Base-by-base conservation (phyloP, 2,329 filamentous ascomycete genomes). In the Hypoxylon rubiginosum region DNA sequence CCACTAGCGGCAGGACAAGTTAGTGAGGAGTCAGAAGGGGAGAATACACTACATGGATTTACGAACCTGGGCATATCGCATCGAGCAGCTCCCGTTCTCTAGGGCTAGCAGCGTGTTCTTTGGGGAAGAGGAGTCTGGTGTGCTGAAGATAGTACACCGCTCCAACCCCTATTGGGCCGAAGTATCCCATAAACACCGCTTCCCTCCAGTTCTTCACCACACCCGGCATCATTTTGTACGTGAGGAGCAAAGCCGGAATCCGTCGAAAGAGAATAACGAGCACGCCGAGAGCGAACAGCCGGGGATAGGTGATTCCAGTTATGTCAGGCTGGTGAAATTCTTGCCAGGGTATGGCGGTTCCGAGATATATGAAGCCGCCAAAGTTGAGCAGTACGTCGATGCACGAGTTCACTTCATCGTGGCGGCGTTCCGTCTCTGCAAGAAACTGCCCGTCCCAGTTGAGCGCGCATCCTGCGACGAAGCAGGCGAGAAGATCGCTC, bases 81-180 rank as follows among this genome's bases (percentile, higher is more conserved):
- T 77, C 75, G n/a, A 82, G 62, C 11, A 84, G 68, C 34, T 73
- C 67, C 41, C 77, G 69, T 32, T 75, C 72, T 17, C 63, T 57
- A 4, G 67, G 48, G 21, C 69, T 71, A 1, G 68, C 68, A 1
- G 32, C 28, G 2, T 67, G 36, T 30, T 60, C 63, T 15, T 62
- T 62, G 0, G 81, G 81, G 61, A 83, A 82, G 3, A 84, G 71
- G 10, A 83, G 76, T 7, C 77, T 75, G 1, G 80, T 79, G 62
- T 84, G 82, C 68, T 84, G 80, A 13, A 94, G 83, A 76, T 94
- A 94, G 76, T 93, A 94, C 24, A 93, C 85, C 0, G 92, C 91
- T 19, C 89, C 90, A 8, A 92, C 91, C 1, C 92, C 92, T 50
- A 94, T 93, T 0, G 92, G 92, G 0, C 91, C 92, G 71, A 94